Evolutionary conservation across 352 stramenopile genomes (phyloP).

Genomic region (Pythium periplocum): DNA sequence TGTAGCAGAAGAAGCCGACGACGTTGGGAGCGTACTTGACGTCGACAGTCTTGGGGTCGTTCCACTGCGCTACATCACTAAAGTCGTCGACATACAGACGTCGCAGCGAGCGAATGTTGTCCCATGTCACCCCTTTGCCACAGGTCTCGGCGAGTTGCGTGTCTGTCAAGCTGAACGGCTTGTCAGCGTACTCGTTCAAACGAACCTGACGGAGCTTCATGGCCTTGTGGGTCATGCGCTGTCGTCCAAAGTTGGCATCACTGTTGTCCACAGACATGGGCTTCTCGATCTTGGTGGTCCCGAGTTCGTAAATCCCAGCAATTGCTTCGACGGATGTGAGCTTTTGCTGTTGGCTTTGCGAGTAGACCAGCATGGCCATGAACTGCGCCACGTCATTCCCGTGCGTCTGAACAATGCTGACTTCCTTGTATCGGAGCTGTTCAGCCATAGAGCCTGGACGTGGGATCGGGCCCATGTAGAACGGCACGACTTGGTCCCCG

Average conservation of each 20-base stretch:
- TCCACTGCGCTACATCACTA: background rate
- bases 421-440: no score
- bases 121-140: background rate
- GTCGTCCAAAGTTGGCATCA: background rate
- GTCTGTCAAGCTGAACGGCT: background rate
- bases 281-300: background rate
- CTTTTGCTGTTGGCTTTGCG: background rate
- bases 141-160: background rate
- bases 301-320: background rate
- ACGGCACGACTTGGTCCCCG: background rate
- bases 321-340: background rate
- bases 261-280: background rate
- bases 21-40: slow-evolving; percentile 4
- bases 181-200: background rate
- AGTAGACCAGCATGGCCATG: no score
- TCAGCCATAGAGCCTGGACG: background rate
- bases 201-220: background rate
- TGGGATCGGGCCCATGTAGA: slow-evolving; percentile 1
- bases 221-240: background rate
- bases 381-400: no score
- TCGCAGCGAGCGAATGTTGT: background rate
- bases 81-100: slow-evolving; percentile 7
- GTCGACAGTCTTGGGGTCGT: background rate
- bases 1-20: slow-evolving; percentile 8
- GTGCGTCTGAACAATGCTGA: background rate